Conservation (phyloP, 2,329 filamentous ascomycete genomes). For the Penicillium sp. region DNA sequence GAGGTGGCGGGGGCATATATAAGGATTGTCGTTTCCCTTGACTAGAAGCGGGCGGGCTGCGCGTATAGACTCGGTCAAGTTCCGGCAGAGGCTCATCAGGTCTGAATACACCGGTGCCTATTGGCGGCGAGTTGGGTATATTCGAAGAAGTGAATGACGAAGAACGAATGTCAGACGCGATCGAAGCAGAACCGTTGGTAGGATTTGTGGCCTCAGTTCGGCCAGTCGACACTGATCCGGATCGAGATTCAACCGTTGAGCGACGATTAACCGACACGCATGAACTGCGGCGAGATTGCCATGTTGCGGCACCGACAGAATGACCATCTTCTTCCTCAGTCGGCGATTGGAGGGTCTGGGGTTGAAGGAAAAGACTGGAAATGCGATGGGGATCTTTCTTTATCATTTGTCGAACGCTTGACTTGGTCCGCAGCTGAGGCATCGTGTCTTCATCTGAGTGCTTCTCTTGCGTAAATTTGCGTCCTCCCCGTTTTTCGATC, state of each 20-base stretch:
- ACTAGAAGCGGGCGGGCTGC: constrained; percentile 24
- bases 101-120: constrained; percentile 10
- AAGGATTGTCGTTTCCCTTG: constrained; percentile 31
- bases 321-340: constrained; percentile 28
- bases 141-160: constrained; percentile 18
- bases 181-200: constrained; percentile 12
- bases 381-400: constrained; percentile 38
- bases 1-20: constrained; percentile 14
- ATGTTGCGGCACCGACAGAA: constrained; percentile 20
- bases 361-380: constrained; percentile 33
- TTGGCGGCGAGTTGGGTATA: constrained; percentile 19
- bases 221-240: constrained; percentile 30
- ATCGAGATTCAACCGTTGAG: constrained; percentile 33
- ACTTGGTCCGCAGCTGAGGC: constrained; percentile 29
- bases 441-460: constrained; percentile 31
- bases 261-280: constrained; percentile 33
- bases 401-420: constrained; percentile 35
- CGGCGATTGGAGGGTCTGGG: constrained; percentile 24
- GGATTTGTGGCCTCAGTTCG: constrained; percentile 25
- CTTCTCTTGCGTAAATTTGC: constrained; percentile 44
- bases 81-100: constrained; percentile 16
- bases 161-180: constrained; percentile 17
- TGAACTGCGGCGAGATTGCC: constrained; percentile 32
- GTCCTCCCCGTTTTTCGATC: constrained; percentile 49
- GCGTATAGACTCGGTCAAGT: constrained; percentile 12